Conservation (phyloP, 306 rosid genomes). For the Hippophae rhamnoides region DNA sequence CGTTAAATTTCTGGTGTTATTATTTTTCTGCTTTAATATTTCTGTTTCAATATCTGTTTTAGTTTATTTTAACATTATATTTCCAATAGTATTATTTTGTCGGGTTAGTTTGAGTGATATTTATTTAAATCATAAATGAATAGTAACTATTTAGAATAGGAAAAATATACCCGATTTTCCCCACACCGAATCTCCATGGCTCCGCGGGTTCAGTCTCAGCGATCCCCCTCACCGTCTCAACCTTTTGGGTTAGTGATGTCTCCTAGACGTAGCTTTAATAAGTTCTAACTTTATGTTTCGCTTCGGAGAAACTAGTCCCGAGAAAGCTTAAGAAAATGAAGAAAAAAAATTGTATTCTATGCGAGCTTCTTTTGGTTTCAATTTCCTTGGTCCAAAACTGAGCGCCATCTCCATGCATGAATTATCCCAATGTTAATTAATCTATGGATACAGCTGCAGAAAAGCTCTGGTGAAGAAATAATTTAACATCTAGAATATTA, state of each 20-base stretch:
- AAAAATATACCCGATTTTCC: no score
- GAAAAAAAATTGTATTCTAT: neutral
- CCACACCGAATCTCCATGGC: conserved; percentile 65
- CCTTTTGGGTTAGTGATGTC: conserved; percentile 75
- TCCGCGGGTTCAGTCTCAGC: conserved; percentile 74
- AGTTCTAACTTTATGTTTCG: conserved; percentile 1
- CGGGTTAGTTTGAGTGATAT: no score
- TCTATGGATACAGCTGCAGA: neutral
- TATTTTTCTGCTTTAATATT: no score
- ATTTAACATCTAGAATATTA: neutral
- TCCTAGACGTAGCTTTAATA: conserved; percentile 6
- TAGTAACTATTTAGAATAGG: no score
- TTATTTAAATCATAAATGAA: no score
- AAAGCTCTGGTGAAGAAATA: neutral
- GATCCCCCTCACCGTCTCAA: conserved; percentile 92
- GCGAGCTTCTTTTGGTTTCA: neutral
- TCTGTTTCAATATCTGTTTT: no score
- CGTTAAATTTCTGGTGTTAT: no score
- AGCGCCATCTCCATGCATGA: neutral
- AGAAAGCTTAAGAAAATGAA: neutral
- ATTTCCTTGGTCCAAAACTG: neutral
- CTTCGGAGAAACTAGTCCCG: neutral
- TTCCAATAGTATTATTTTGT: no score
- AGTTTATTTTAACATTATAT: no score
- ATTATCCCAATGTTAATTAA: neutral